These are phyloP conservation scores for Hymenoscyphus occultus DNA, from an alignment of 2,329 filamentous ascomycete species.

Conservation along the genomic window DNA sequence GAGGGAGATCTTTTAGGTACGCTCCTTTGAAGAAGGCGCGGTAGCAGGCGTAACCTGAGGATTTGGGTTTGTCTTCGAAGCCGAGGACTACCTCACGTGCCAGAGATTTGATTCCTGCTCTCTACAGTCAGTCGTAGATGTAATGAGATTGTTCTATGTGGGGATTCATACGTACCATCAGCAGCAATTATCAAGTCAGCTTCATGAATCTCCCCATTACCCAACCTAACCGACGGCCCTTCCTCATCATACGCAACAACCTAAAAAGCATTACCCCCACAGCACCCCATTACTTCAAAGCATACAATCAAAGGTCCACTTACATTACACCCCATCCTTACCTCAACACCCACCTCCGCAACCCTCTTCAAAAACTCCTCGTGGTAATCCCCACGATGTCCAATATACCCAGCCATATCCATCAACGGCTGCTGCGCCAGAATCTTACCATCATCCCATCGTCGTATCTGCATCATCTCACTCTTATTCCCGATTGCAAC, in stretches of 20 bases:
- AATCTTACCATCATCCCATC: constrained; percentile 47
- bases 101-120: constrained; percentile 46
- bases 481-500: constrained; percentile 47
- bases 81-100: constrained; percentile 51
- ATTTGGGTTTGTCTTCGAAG: constrained; percentile 50
- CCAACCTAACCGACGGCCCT: constrained; percentile 37
- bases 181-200: constrained; percentile 51
- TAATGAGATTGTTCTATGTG: neutral
- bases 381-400: constrained; percentile 45
- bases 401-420: constrained; percentile 50
- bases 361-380: constrained; percentile 42
- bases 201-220: constrained; percentile 38
- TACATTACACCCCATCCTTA: constrained; percentile 40
- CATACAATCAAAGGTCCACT: constrained; percentile 5
- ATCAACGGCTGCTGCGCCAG: constrained; percentile 47
- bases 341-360: constrained; percentile 40
- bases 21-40: constrained; percentile 45
- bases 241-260: constrained; percentile 41
- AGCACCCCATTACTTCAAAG: neutral
- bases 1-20: constrained; percentile 37
- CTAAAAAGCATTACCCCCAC: constrained; percentile 21
- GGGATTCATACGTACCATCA: constrained; percentile 37
- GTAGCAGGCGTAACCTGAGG: constrained; percentile 52
- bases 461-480: constrained; percentile 46
- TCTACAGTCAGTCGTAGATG: neutral